Evolutionary conservation across 768 basidiomycete genomes (phyloP).

Genomic region (Trametes villosa): DNA sequence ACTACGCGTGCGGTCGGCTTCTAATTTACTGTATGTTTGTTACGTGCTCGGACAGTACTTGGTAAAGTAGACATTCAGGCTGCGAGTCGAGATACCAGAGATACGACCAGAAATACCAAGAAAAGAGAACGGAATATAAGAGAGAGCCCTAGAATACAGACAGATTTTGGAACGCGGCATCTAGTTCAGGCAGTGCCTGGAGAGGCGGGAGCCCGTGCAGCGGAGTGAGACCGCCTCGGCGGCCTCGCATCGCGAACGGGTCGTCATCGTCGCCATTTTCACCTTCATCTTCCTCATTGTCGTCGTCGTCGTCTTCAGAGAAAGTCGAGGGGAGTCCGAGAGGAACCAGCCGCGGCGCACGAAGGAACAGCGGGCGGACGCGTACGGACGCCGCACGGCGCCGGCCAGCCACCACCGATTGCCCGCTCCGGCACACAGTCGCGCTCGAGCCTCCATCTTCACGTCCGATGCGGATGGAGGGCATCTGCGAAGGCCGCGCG

Average conservation of each 20-base stretch:
- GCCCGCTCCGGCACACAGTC: too few relatives aligned
- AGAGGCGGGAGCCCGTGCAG: constrained; percentile 1
- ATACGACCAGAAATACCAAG: too few relatives aligned
- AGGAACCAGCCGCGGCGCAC: constrained; percentile 1
- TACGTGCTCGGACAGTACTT: too few relatives aligned
- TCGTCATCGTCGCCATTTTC: not conserved
- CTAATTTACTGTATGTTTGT: too few relatives aligned
- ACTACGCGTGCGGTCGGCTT: too few relatives aligned
- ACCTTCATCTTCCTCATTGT: not conserved
- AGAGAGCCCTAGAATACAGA: constrained; percentile 14
- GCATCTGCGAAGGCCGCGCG: not conserved
- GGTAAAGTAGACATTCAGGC: too few relatives aligned
- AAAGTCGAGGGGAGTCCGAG: constrained; percentile 5
- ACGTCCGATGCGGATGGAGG: too few relatives aligned
- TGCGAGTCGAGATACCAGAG: too few relatives aligned
- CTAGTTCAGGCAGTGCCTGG: constrained; percentile 4
- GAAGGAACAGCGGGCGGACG: not conserved
- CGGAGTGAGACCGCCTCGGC: not conserved
- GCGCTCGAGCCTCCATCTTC: too few relatives aligned
- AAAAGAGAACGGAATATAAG: too few relatives aligned
- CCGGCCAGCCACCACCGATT: too few relatives aligned
- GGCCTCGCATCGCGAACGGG: not conserved
- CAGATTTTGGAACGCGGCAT: constrained; percentile 4
- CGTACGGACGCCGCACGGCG: not conserved
- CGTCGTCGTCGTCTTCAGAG: not conserved